Evolutionary conservation across 1,284 basidiomycete genomes (phyloP).

Genomic region (Agaricales sp.): DNA sequence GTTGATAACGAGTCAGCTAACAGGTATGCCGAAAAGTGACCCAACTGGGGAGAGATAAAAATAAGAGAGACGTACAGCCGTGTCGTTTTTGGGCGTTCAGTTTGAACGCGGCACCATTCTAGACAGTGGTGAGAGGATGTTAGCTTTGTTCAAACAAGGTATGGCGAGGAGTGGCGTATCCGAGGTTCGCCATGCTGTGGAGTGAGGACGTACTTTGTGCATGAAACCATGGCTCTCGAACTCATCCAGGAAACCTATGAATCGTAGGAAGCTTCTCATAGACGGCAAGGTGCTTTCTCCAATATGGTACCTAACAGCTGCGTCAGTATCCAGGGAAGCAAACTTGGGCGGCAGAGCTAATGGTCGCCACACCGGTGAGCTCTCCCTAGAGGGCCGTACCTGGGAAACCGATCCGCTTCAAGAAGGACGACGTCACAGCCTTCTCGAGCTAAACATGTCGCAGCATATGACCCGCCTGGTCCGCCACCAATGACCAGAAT

Average conservation of each 20-base stretch:
- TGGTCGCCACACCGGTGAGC: not conserved
- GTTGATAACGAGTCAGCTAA: too few relatives aligned
- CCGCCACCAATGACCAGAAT: slow-evolving; percentile 16
- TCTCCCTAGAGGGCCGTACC: too few relatives aligned
- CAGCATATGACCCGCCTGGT: slow-evolving; percentile 38
- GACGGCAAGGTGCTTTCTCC: slow-evolving; percentile 31
- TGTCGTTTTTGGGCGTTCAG: not conserved
- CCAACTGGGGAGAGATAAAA: not conserved
- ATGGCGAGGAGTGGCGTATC: too few relatives aligned
- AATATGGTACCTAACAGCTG: slow-evolving; percentile 30
- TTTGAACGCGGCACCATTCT: not conserved
- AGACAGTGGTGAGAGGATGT: not conserved
- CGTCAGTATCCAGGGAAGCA: not conserved
- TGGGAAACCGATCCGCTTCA: slow-evolving; percentile 36
- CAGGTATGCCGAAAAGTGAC: not conserved
- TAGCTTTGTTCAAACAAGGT: not conserved
- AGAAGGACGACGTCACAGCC: slow-evolving; percentile 39
- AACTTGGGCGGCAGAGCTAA: not conserved
- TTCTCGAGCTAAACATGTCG: slow-evolving; percentile 35
- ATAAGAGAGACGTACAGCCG: not conserved
- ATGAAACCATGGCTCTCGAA: slow-evolving; percentile 24
- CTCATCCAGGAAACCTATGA: slow-evolving; percentile 25
- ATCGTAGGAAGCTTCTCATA: slow-evolving; percentile 24
- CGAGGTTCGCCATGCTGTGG: not conserved
- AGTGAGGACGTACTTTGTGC: slow-evolving; percentile 20